These are phyloP conservation scores for Phaeoacremonium minimum DNA, from an alignment of 2,329 filamentous ascomycete species.

Conservation along the genomic window DNA sequence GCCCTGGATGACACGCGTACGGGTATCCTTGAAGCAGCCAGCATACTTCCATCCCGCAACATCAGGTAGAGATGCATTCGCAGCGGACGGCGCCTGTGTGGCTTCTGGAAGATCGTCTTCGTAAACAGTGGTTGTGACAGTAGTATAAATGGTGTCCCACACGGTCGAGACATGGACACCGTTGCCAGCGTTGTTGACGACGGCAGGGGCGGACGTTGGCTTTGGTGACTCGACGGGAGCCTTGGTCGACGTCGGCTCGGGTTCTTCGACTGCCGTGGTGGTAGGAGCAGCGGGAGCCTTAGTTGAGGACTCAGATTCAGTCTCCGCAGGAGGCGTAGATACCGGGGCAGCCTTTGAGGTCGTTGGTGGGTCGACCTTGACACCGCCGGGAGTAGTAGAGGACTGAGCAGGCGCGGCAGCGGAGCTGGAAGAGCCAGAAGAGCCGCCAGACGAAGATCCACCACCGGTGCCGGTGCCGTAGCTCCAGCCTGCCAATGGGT, in stretches of 20 bases:
- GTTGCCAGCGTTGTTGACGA: constrained; percentile 14
- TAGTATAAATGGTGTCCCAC: constrained; percentile 40
- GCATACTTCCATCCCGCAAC: constrained; percentile 29
- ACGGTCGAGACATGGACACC: constrained; percentile 24
- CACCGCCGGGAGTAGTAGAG: background rate
- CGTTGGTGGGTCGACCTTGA: background rate
- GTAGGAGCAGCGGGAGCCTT: constrained; percentile 4
- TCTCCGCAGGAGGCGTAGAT: background rate
- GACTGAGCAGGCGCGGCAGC: background rate
- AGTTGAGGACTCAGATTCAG: background rate
- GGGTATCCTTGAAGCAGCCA: constrained; percentile 37
- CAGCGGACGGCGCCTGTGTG: constrained; percentile 10
- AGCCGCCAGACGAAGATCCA: background rate
- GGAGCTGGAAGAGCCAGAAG: background rate
- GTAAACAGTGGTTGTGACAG: constrained; percentile 24
- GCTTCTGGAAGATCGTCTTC: constrained; percentile 12
- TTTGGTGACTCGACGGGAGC: constrained; percentile 7
- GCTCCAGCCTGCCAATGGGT: constrained; percentile 48
- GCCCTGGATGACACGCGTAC: constrained; percentile 30
- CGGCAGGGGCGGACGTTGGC: constrained; percentile 15
- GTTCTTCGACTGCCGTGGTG: constrained; percentile 1
- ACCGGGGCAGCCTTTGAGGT: background rate
- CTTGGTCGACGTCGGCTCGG: constrained; percentile 11
- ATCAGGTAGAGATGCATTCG: constrained; percentile 9
- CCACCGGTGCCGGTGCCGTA: constrained; percentile 27